Base-by-base conservation (phyloP, 306 rosid genomes). In the Castanea mollissima region DNA sequence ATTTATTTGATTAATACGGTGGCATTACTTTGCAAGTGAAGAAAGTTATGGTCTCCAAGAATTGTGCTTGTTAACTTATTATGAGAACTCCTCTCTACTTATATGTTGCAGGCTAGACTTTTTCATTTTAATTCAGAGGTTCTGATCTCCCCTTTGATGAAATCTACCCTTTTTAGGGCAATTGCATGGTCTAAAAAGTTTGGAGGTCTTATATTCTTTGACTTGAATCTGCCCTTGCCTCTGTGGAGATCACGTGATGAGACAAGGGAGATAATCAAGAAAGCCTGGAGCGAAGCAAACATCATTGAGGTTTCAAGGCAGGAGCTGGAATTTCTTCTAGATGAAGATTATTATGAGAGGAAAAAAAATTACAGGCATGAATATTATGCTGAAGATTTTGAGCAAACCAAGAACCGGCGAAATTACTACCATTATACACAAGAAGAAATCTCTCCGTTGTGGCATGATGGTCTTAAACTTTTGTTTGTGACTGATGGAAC, bases 401-500 rank as follows among this genome's bases (percentile, higher is more conserved):
- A 90, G 85, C 86, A 91, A 52, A 89, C 97, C 80, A 96, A 93
- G 88, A 86, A 82, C 76, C 80, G 82, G 29, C 86, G 83, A 69
- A 93, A 96, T 65, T 86, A 89, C 81, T 90, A 96, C 84, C 99
- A 96, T 84, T 93, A 89, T 81, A 90, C 89, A 0, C 79, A 81
- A 2, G 94, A 93, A 83, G 99, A 96, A 75, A 76, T 96, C 76
- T 60, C 94, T 19, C 93, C 94, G 1, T 62, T 93, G 82, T 96
- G 98, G 97, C 98, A 96, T 19, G 90, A 88, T 59, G 55, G 60
- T 16, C 96, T 93, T 71, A 96, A 90, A 58, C 55, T 89, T 68
- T 78, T 93, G 76, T 86, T 91, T 21, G 97, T 96, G 78, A 93
- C 98, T 0, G 97, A 93, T 77, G 99, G 98, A 79, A 96, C 97